Evolutionary conservation across 768 basidiomycete species (phyloP), one percentile per base, ranked within the genome.

Genomic region (Pulveroboletus sp.): DNA sequence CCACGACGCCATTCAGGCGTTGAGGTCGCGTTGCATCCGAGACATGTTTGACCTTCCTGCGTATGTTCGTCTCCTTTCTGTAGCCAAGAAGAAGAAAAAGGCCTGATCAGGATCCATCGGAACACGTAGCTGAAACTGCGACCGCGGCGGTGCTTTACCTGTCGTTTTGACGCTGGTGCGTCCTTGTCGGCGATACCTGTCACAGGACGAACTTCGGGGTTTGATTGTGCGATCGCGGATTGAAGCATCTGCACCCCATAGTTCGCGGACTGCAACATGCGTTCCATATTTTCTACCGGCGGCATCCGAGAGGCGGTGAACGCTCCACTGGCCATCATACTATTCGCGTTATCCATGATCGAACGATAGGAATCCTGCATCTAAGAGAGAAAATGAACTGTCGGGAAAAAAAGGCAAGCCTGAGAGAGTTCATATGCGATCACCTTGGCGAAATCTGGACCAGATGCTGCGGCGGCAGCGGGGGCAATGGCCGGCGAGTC

Each of bases 1-100:
- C 89, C 89, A 54, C 89, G 73, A 47, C 89, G 75, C 89, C 89
- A 92, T 72, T 92, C 89, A 6, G 89, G 89, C 55, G 89, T 92
- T 48, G 87, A 84, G 14, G 89, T 92, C 53, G 88, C 89, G 59
- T 72, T 77, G 70, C 89, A 92, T 27, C 88, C 89, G 27, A 89
- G 73, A 68, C 89, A 92, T 22, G 78, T 85, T 64, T 90, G 89
- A 14, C 80, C 79, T 48, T 85, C 84, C 53, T 73, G 71, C 49
- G 67, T 69, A 46, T 71, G 71, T 43, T 71, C 74, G 12, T 79
- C 79, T 20, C 62, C 57, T 53, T 62, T 72, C 69, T 68, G 62
- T 32, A 22, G 36, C 26, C 39, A 58, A 42, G 44, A 11, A 17
- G 20, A 30, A 13, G 51, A 51, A 50, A 50, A 49, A 56, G 51